Percentiles rank a stretch among this genome's conserved stretches.
phyloP scores from a whole-genome alignment of 2,329 filamentous ascomycete species.

The Chaetomium olivaceum region DNA sequence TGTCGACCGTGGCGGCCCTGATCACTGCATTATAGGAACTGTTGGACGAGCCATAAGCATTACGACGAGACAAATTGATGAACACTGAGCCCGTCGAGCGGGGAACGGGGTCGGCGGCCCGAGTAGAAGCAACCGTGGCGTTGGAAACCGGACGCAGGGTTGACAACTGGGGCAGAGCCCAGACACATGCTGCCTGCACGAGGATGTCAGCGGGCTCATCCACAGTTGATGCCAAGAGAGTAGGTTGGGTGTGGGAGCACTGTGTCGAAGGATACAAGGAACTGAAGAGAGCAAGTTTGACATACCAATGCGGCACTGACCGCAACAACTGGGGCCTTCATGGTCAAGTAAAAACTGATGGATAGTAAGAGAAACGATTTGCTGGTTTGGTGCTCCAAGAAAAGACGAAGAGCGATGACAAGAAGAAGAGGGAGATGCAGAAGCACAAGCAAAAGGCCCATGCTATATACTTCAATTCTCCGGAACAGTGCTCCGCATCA shows the following conservation, averaged over 20 bases:
- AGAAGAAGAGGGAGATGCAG: background rate
- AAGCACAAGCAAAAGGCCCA: background rate
- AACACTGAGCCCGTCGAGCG: background rate
- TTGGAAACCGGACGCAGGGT: background rate
- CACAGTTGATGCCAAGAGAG: background rate
- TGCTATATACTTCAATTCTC: background rate
- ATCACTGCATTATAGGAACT: background rate
- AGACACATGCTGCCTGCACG: constrained; percentile 17
- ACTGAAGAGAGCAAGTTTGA: background rate
- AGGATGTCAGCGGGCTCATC: constrained; percentile 17
- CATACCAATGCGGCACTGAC: constrained; percentile 6
- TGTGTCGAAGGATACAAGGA: background rate
- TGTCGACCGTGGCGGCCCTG: background rate
- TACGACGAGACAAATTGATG: background rate
- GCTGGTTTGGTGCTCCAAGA: background rate
- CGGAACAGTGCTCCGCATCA: no score
- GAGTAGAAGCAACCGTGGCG: background rate
- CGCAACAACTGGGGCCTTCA: constrained; percentile 29
- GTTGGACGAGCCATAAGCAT: background rate
- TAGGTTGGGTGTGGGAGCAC: background rate
- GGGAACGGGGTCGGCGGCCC: background rate
- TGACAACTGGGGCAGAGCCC: constrained; percentile 13
- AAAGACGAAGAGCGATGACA: background rate
- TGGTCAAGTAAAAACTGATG: constrained; percentile 9
- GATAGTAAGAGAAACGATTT: background rate